Conservation (phyloP, 2,329 filamentous ascomycete genomes). For the Exophiala lecanii-corni region DNA sequence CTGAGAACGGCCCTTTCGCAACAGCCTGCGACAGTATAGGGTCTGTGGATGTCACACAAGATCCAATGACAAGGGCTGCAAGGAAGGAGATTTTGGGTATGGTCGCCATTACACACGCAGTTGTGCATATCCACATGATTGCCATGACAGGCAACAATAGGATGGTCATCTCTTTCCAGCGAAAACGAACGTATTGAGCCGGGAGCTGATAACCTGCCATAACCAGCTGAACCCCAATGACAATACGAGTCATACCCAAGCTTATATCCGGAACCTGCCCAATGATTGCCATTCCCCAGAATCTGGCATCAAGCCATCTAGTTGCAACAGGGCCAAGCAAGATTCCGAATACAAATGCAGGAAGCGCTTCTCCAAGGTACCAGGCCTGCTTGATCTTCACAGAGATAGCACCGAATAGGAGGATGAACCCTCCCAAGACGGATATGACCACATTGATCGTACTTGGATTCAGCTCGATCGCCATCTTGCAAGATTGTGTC, state of each 20-base stretch:
- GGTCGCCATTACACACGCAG: conserved; percentile 51
- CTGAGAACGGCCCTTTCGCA: conserved; percentile 59
- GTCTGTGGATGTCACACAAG: conserved; percentile 59
- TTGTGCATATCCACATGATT: conserved; percentile 58
- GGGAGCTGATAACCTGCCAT: conserved; percentile 61
- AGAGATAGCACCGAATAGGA: conserved; percentile 34
- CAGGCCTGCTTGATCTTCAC: conserved; percentile 36
- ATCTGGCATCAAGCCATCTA: conserved; percentile 47
- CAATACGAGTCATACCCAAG: conserved; percentile 51
- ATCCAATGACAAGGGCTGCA: conserved; percentile 54
- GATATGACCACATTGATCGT: conserved; percentile 34
- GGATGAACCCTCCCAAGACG: conserved; percentile 34
- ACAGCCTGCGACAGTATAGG: conserved; percentile 59
- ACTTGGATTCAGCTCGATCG: conserved; percentile 19
- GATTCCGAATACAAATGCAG: conserved; percentile 52
- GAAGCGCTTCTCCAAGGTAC: conserved; percentile 44
- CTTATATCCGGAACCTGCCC: conserved; percentile 38
- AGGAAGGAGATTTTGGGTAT: conserved; percentile 53
- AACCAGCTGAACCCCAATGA: conserved; percentile 60
- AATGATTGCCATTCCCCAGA: conserved; percentile 34
- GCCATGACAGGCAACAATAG: conserved; percentile 58
- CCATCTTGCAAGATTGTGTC: too few relatives aligned
- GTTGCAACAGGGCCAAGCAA: conserved; percentile 52
- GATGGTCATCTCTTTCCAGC: conserved; percentile 52
- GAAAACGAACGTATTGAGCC: conserved; percentile 48